phyloP scores from a whole-genome alignment of 176 grass and related monocot species.

The Zizania latifolia region DNA sequence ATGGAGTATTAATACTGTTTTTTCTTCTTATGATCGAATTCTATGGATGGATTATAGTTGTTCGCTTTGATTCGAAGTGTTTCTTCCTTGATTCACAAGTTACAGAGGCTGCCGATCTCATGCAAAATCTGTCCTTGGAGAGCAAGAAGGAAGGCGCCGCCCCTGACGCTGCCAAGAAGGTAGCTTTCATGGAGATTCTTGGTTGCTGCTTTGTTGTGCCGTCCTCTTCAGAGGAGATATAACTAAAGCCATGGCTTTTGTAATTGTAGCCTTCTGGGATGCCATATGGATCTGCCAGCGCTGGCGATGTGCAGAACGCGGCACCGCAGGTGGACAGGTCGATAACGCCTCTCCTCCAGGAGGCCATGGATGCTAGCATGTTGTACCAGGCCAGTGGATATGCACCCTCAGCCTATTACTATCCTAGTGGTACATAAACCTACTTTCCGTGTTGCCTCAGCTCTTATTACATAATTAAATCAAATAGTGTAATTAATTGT shows the following conservation, averaged over 20 bases:
- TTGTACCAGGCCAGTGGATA: constrained; percentile 62
- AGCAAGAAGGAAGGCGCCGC: constrained; percentile 51
- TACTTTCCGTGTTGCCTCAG: neutral
- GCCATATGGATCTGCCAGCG: constrained; percentile 45
- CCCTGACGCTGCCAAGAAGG: constrained; percentile 55
- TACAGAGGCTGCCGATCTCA: constrained; percentile 51
- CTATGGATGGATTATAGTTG: neutral
- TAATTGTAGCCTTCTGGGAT: constrained; percentile 41
- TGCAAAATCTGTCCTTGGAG: constrained; percentile 75
- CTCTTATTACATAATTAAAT: constrained; percentile 4
- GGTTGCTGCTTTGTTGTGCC: neutral
- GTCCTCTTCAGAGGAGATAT: neutral
- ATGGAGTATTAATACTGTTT: neutral
- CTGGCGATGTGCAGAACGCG: constrained; percentile 34
- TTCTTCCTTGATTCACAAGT: constrained; percentile 38
- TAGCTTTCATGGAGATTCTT: constrained; percentile 5
- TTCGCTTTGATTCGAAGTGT: constrained; percentile 8
- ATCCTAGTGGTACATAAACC: constrained; percentile 39
- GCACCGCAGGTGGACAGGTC: constrained; percentile 44
- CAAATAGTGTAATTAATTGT: neutral
- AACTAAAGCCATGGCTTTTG: neutral
- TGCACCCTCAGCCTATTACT: constrained; percentile 55
- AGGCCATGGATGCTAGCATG: constrained; percentile 68
- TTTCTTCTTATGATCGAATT: neutral
- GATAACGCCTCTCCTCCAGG: constrained; percentile 68